Conservation (phyloP, 2,329 filamentous ascomycete species). For the Trichothecium sympodiale region DNA sequence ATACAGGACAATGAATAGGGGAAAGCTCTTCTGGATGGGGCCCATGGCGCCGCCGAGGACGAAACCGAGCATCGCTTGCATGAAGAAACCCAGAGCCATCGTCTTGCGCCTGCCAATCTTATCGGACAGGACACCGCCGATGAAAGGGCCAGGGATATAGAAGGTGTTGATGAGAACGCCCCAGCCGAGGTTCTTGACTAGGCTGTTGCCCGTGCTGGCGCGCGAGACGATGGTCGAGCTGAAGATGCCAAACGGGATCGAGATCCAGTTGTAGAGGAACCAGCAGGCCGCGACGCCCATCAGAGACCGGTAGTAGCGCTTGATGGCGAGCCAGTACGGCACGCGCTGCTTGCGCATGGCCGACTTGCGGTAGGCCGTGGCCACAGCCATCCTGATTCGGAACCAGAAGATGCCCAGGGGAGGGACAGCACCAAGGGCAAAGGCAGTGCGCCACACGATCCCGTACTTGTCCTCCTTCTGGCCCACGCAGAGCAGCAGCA, state of each 20-base stretch:
- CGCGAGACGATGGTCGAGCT: slow-evolving; percentile 37
- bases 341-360: slow-evolving; percentile 31
- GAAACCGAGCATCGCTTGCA: slow-evolving; percentile 35
- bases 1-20: slow-evolving; percentile 39
- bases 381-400: slow-evolving; percentile 38
- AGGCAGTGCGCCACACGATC: slow-evolving; percentile 38
- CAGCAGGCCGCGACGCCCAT: slow-evolving; percentile 35
- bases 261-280: slow-evolving; percentile 44
- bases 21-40: slow-evolving; percentile 32
- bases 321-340: slow-evolving; percentile 35
- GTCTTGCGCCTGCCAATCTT: slow-evolving; percentile 36
- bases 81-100: slow-evolving; percentile 36
- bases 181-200: slow-evolving; percentile 31
- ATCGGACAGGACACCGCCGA: slow-evolving; percentile 37
- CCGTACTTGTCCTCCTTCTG: slow-evolving; percentile 27
- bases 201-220: slow-evolving; percentile 26
- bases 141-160: slow-evolving; percentile 33
- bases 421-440: slow-evolving; percentile 37
- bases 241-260: slow-evolving; percentile 44
- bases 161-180: slow-evolving; percentile 38
- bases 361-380: slow-evolving; percentile 34
- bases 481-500: slow-evolving; percentile 37
- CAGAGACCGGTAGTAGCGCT: slow-evolving; percentile 36
- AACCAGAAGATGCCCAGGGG: slow-evolving; percentile 42
- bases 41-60: slow-evolving; percentile 34